These are phyloP conservation scores for Rhodocollybia butyracea DNA, from an alignment of 768 basidiomycete genomes.

Conservation along the genomic window DNA sequence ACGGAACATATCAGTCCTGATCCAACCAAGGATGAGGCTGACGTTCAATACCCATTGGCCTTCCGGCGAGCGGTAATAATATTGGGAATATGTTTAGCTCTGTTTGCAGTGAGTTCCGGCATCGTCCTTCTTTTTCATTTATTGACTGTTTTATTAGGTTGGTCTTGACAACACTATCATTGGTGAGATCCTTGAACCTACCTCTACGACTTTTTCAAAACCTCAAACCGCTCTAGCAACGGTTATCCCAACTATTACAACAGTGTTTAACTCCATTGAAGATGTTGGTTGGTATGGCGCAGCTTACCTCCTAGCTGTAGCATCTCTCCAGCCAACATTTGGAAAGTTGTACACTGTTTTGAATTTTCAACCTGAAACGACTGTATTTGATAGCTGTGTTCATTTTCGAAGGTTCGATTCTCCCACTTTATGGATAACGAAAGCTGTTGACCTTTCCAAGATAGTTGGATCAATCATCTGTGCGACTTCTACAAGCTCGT, in stretches of 20 bases:
- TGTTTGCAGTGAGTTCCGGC: not conserved
- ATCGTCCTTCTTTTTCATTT: not conserved
- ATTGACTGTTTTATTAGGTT: not conserved
- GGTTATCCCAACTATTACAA: not conserved
- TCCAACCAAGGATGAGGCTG: not conserved
- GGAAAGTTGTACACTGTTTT: constrained; percentile 10
- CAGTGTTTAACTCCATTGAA: constrained; percentile 1
- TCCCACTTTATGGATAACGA: constrained; percentile 21
- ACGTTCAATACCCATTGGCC: not conserved
- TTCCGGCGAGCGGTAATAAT: not conserved
- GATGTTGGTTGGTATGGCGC: not conserved
- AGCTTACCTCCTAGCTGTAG: constrained; percentile 1
- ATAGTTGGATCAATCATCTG: constrained; percentile 36
- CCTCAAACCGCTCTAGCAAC: not conserved
- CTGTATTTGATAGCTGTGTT: constrained; percentile 19
- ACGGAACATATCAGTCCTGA: no score
- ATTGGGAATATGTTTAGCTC: not conserved
- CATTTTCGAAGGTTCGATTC: constrained; percentile 23
- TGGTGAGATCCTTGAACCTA: not conserved
- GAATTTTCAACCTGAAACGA: constrained; percentile 2
- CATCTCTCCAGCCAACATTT: constrained; percentile 24
- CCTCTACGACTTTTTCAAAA: not conserved
- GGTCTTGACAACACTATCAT: not conserved
- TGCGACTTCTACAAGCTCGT: constrained; percentile 24
- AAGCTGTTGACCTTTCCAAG: constrained; percentile 30